These are phyloP conservation scores for Dryas integrifolia DNA, from an alignment of 331 rosid species.

Conservation along the genomic window DNA sequence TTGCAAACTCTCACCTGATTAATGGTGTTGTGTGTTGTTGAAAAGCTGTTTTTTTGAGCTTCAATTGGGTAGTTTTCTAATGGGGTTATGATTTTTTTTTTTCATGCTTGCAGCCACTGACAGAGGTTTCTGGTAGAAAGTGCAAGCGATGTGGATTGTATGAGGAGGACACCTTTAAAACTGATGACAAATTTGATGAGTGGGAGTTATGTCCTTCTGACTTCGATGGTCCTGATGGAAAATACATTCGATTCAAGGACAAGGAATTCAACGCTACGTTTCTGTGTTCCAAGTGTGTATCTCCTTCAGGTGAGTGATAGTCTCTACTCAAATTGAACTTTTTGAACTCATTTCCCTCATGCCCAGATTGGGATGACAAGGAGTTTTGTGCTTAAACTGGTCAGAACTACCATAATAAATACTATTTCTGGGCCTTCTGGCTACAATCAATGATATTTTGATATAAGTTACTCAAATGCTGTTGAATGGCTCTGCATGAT, in stretches of 20 bases:
- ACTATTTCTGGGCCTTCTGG: background rate
- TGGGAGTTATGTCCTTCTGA: conserved; percentile 95
- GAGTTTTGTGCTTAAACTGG: background rate
- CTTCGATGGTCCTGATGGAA: conserved; percentile 50
- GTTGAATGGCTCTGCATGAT: background rate
- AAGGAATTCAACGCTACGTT: conserved; percentile 73
- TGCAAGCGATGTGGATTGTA: conserved; percentile 95
- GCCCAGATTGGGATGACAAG: background rate
- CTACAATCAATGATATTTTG: background rate
- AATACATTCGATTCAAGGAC: conserved; percentile 46
- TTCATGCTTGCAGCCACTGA: conserved; percentile 71
- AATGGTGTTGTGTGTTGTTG: background rate
- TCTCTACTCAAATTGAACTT: background rate
- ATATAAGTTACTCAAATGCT: background rate
- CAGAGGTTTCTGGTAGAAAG: conserved; percentile 51
- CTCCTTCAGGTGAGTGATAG: conserved; percentile 50
- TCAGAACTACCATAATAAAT: background rate
- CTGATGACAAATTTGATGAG: conserved; percentile 74
- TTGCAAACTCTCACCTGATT: background rate
- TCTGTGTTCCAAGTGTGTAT: conserved; percentile 56
- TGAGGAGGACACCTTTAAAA: conserved; percentile 56
- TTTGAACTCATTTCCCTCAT: background rate
- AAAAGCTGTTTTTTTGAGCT: background rate
- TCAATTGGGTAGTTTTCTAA: conserved; percentile 27
- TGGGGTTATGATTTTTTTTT: background rate